A percentile compares a stretch with the other conserved stretches of the same genome.
phyloP scores from a whole-genome alignment of 2,329 filamentous ascomycete genomes.

The Xenosphaeropsis pyriputrescens region DNA sequence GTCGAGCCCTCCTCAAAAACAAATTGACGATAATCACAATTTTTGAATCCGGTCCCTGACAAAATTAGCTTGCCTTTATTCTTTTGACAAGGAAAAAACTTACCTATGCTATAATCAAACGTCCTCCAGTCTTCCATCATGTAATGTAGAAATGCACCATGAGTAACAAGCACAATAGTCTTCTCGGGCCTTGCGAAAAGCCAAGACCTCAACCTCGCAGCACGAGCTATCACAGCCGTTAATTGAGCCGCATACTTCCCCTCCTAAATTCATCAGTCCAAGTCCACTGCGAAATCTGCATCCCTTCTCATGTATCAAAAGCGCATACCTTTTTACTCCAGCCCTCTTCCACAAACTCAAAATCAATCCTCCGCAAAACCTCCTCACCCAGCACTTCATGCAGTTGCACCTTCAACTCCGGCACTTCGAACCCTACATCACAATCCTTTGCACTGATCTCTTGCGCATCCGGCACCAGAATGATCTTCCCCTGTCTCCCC shows the following conservation, averaged over 20 bases:
- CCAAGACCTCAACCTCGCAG: conserved; percentile 42
- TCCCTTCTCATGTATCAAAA: too few relatives aligned
- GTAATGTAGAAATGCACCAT: conserved; percentile 75
- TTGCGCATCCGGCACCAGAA: conserved; percentile 62
- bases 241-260: conserved; percentile 3
- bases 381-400: conserved; percentile 20
- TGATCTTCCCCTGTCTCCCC: conserved; percentile 24
- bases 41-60: too few relatives aligned
- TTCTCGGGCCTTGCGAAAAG: conserved; percentile 18
- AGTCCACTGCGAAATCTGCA: too few relatives aligned
- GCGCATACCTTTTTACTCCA: conserved; percentile 54
- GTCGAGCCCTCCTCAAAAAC: too few relatives aligned
- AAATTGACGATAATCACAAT: too few relatives aligned
- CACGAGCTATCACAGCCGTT: conserved; percentile 29
- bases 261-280: too few relatives aligned
- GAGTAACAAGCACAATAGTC: conserved; percentile 64
- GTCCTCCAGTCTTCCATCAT: conserved; percentile 70
- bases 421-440: conserved; percentile 52
- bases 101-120: background rate
- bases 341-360: conserved; percentile 40
- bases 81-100: too few relatives aligned
- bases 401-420: conserved; percentile 45
- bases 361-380: conserved; percentile 35
- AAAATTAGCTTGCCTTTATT: too few relatives aligned
- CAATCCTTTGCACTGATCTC: conserved; percentile 63